Base-by-base conservation (phyloP, 495 filamentous ascomycete genomes). In the Aspergillus homomorphus region DNA sequence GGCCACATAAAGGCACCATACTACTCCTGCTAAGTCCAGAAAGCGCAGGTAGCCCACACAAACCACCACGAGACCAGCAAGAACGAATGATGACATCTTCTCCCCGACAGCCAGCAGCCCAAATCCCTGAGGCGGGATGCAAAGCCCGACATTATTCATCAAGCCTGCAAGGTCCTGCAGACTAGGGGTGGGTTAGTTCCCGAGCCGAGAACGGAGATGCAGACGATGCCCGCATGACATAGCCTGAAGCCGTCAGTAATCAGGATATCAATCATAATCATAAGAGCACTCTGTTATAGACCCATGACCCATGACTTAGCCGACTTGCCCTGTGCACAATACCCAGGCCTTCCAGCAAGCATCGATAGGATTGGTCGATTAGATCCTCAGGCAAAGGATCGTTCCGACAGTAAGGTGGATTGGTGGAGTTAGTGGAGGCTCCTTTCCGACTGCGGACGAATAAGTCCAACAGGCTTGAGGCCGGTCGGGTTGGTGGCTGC, bases 381-480 rank as follows among this genome's bases (percentile, higher is more conserved):
- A 10, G 7, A 5, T 38, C 33, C 15, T 38, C 33, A 38, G 15
- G 10, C 12, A 5, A 6, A 12, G 33, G 26, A 28, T 14, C 33
- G 15, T 38, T 14, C 33, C 33, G 33, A 6, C n/a, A n/a, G n/a
- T n/a, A n/a, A n/a, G n/a, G n/a, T n/a, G n/a, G n/a, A n/a, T n/a
- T n/a, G n/a, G n/a, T n/a, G n/a, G n/a, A n/a, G n/a, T n/a, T n/a
- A n/a, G n/a, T n/a, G n/a, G n/a, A n/a, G n/a, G n/a, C n/a, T n/a
- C n/a, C n/a, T n/a, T n/a, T 12, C 33, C 33, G 33, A 38, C 33
- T 9, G 4, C 12, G 10, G 33, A n/a, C n/a, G n/a, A n/a, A 38
- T 18, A 24, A 26, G 44, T 55, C n/a, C n/a, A 42, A n/a, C 56
- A 53, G 18, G 30, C 23, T 16, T 51, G 41, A 38, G 45, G 22